Evolutionary conservation across 2,329 filamentous ascomycete species (phyloP), one percentile per base, ranked within the genome.

Genomic region (Xylariaceae sp.): DNA sequence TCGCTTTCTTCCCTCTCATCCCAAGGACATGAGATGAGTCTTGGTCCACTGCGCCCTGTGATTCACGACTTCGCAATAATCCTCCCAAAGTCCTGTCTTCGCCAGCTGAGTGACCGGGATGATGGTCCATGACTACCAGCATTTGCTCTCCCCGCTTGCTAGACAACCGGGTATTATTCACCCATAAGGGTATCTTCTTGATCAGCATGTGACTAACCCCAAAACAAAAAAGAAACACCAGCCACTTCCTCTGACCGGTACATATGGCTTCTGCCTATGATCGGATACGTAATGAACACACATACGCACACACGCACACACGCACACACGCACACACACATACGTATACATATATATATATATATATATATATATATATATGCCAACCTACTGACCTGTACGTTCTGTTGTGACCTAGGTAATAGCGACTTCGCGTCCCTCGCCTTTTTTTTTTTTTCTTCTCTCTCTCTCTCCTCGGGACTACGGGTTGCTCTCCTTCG

Each of bases 281-380:
- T 50, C 37, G 58, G 51, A 41, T 41, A 9, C 42, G n/a, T 41
- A 47, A 30, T 30, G 35, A 37, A 37, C 32, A 5, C 32, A 34
- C 8, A 34, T 8, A 5, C 8, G 6, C 44, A 32, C 35, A 34
- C 19, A 43, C 48, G 37, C 19, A 19, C 19, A 19, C 19, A 43
- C 48, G 37, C 19, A 19, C 19, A 19, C 19, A 19, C 19, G 19
- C 19, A 19, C 64, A 66, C 66, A 67, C 67, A 68, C 68, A 67
- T 19, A 19, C 19, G 19, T 19, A 34, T 34, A 34, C 32, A 5
- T 34, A 5, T 29, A 32, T 47, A 34, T 34, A 43, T 51, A 42
- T 64, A 66, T 67, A 67, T 68, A 68, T 68, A 67, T 51, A 42
- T 64, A 66, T 67, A 67, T 68, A 68, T 68, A 67, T 19, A 19